Base-by-base conservation (phyloP, 768 basidiomycete species). In the Lactarius quietus region DNA sequence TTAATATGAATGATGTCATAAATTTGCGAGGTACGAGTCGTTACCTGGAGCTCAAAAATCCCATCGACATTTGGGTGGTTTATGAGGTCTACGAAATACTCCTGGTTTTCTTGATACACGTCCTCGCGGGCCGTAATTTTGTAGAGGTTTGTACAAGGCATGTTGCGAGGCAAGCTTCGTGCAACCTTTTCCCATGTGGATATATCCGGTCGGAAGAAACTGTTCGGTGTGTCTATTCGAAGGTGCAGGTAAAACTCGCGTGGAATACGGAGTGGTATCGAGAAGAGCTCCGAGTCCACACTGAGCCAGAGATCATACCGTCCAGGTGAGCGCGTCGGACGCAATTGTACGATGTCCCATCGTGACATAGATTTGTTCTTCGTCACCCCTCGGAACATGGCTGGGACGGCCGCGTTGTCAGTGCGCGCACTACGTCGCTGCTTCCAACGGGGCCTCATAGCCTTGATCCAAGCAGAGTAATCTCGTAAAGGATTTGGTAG, bases 1-100 rank as follows among this genome's bases (percentile, higher is more conserved):
- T 55, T 15, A 57, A 36, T 41, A 62, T 62, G 23, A 53, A 48
- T 57, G 18, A 61, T 38, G 61, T 35, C 53, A 45, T 62, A 29
- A 29, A 62, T 28, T 17, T 38, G 36, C 7, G 7, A 52, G 23
- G 9, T 36, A 59, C 33, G 2, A 29, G 20, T 57, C 57, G 3
- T 51, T 68, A 94, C 93, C 83, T 98, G 95, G 23, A 89, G 81
- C 77, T 99, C 97, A 71, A 89, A 99, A 4, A 97, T 90, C 1
- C 93, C 94, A 70, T 98, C 94, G 10, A 98, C 93, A 72, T 92
- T 93, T 0, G 95, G 92, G 71, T 95, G 92, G 72, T 97, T 97
- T 64, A 86, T 92, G 57, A 98, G 80, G 73, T 95, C 89, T 20
- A 93, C 88, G 72, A 98, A 98, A 73, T 97, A 93, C 62, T 93